These are phyloP conservation scores for Scutellaria baicalensis DNA, from an alignment of 257 asterid species.

Conservation along the genomic window DNA sequence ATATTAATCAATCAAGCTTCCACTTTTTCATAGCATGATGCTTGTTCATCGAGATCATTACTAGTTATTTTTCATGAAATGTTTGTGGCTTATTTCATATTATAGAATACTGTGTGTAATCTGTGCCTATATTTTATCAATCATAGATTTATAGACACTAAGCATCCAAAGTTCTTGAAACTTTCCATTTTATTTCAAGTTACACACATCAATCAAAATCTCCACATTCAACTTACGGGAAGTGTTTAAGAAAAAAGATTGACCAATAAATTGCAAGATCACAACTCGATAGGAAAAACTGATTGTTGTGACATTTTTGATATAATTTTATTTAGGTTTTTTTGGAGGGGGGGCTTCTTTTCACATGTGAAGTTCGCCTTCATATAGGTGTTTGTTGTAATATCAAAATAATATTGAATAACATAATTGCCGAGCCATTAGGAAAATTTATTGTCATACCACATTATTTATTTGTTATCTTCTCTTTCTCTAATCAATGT, in stretches of 20 bases:
- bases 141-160: background rate
- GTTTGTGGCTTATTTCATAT: background rate
- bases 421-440: background rate
- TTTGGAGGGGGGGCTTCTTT: background rate
- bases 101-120: background rate
- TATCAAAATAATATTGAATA: background rate
- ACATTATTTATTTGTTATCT: background rate
- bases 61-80: background rate
- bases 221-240: background rate
- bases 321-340: background rate
- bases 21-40: background rate
- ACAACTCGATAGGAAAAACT: background rate
- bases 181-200: background rate
- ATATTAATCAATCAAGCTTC: background rate
- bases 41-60: background rate
- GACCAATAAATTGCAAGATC: background rate
- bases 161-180: background rate
- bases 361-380: background rate
- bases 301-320: background rate
- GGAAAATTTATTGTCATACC: background rate
- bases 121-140: background rate
- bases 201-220: background rate
- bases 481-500: background rate
- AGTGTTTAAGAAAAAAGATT: background rate
- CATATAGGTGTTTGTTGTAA: background rate